A percentile compares a stretch with the other conserved stretches of the same genome.
These are phyloP conservation scores for Boehmeria nivea DNA, from an alignment of 306 rosid species.

Conservation along the genomic window DNA sequence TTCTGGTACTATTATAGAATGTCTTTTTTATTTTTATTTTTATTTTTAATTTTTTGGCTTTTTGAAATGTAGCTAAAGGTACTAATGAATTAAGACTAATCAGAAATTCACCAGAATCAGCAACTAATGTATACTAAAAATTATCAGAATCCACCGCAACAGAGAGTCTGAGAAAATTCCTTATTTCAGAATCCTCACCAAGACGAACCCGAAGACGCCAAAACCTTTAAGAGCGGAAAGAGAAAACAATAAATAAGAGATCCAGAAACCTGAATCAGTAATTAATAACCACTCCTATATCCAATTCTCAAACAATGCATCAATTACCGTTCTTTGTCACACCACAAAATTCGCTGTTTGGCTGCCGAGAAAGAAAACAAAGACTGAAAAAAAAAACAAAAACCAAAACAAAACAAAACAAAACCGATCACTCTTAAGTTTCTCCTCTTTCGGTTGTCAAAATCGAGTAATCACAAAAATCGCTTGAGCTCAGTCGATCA, in stretches of 20 bases:
- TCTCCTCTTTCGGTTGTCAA: not conserved
- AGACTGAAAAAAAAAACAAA: not conserved
- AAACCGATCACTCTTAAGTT: not conserved
- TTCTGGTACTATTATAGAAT: slow-evolving; percentile 11
- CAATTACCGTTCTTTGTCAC: slow-evolving; percentile 15
- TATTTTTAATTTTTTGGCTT: not conserved
- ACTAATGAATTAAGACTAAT: not conserved
- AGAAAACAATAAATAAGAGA: slow-evolving; percentile 24
- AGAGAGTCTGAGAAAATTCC: slow-evolving; percentile 43
- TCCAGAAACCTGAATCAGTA: slow-evolving; percentile 44
- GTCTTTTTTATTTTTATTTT: not conserved
- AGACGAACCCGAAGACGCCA: slow-evolving; percentile 69
- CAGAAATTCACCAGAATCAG: not conserved
- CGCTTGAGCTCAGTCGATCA: slow-evolving; percentile 4
- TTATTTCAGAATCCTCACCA: slow-evolving; percentile 90
- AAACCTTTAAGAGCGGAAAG: slow-evolving; percentile 53
- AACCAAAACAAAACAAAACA: too few species aligned
- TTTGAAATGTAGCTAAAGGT: not conserved
- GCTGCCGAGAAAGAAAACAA: slow-evolving; percentile 45
- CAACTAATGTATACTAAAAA: slow-evolving; percentile 11
- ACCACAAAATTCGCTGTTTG: slow-evolving; percentile 37
- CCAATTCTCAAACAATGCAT: slow-evolving; percentile 29
- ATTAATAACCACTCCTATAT: slow-evolving; percentile 23
- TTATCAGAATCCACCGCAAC: slow-evolving; percentile 51
- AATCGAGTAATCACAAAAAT: not conserved